These are phyloP conservation scores for Gyrodon lividus DNA, from an alignment of 768 basidiomycete species.

Conservation along the genomic window DNA sequence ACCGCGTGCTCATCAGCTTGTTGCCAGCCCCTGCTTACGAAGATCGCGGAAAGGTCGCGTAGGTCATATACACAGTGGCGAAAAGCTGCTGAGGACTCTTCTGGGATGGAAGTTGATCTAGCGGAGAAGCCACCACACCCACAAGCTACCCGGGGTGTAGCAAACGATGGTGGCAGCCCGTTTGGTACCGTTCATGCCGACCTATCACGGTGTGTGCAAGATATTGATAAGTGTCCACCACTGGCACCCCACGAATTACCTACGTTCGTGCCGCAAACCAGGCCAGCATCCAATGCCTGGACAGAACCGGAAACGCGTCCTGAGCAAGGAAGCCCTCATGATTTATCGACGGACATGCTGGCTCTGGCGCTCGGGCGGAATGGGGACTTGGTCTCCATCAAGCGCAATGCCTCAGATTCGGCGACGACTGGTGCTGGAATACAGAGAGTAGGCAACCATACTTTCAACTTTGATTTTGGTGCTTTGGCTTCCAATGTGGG, in stretches of 20 bases:
- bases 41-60: slow-evolving; percentile 51
- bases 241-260: slow-evolving; percentile 24
- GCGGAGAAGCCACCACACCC: neutral
- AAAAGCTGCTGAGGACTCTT: slow-evolving; percentile 17
- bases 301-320: slow-evolving; percentile 19
- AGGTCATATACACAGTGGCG: slow-evolving; percentile 43
- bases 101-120: slow-evolving; percentile 29
- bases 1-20: slow-evolving; percentile 10
- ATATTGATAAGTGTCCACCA: slow-evolving; percentile 19
- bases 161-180: slow-evolving; percentile 5
- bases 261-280: slow-evolving; percentile 22
- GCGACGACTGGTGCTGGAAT: slow-evolving; percentile 22
- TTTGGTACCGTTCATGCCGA: slow-evolving; percentile 26
- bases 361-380: slow-evolving; percentile 29
- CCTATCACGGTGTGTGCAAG: slow-evolving; percentile 23
- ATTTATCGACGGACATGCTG: slow-evolving; percentile 34
- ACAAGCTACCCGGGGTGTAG: neutral
- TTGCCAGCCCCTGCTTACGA: slow-evolving; percentile 53
- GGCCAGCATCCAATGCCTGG: slow-evolving; percentile 4
- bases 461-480: slow-evolving; percentile 63
- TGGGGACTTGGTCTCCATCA: slow-evolving; percentile 24
- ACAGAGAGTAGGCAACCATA: slow-evolving; percentile 49
- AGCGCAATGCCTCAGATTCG: slow-evolving; percentile 18
- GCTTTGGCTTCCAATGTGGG: slow-evolving; percentile 54
- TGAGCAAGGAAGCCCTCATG: slow-evolving; percentile 22